Evolutionary conservation across 345 rosid species (phyloP), one percentile per base, ranked within the genome.

Genomic region (Kernera saxatilis): DNA sequence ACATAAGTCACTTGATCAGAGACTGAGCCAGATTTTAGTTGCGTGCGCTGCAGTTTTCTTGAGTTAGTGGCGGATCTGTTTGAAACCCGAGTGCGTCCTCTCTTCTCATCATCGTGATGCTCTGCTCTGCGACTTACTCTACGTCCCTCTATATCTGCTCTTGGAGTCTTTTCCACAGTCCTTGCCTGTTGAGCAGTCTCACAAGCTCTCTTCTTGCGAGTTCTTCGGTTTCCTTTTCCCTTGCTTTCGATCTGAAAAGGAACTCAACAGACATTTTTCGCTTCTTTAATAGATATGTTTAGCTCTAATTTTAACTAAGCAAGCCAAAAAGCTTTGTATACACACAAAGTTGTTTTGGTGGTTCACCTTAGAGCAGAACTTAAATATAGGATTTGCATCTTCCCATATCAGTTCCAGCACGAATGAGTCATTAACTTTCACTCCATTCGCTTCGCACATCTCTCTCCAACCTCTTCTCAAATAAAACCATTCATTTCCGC

Each of bases 381-480:
- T 74, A 58, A 74, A 41, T 10, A 50, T 9, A 57, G 73, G 62
- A 13, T 18, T 50, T 12, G 0, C 78, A 40, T 68, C 73, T 41
- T 67, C 39, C 68, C 68, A 57, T 25, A 67, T 8, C 2, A 74
- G 11, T 44, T 67, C 62, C 37, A 74, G 14, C 54, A 39, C 11
- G 23, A 74, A 74, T 2, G 78, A 49, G 29, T 74, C 78, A 14
- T 74, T 29, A 0, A 74, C 55, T 12, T 29, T 10, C 13, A 74
- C 78, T 21, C 68, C 78, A 74, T 74, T 74, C 2, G 73, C 62
- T 59, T 49, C 10, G 9, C 78, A 74, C 73, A 74, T 48, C 62
- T 74, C 73, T 74, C 54, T 74, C 73, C 78, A 74, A 13, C 78
- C 78, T 40, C 32, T 52, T 67, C 78, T 74, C 60, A 67, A 5